Evolutionary conservation across 768 basidiomycete genomes (phyloP), one percentile per base, ranked within the genome.

Genomic region (Plicaturopsis crispa): DNA sequence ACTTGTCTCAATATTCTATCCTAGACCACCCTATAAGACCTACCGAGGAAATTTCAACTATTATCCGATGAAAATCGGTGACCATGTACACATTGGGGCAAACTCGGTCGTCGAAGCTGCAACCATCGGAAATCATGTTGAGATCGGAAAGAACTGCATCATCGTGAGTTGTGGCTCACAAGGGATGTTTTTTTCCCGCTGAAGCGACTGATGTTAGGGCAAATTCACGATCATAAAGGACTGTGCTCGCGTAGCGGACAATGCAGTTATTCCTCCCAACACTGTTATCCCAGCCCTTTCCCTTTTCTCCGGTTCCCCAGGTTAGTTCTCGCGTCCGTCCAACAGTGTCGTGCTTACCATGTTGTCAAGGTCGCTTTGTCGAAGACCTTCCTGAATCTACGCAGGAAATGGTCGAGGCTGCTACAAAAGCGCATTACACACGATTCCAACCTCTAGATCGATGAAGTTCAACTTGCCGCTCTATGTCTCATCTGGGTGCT

Each of bases 221-320:
- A 92, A 96, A 58, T 96, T 98, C 51, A 82, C 84, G 0, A 92
- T 94, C 41, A 92, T 97, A 58, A 96, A 97, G 55, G 94, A 98
- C 53, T 93, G 92, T 48, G 88, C 85, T 3, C 80, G 77, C 43
- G 80, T 99, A 17, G 82, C 83, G 20, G 93, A 97, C 56, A 84
- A 85, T 47, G 86, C 90, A 0, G 77, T 98, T 24, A 64, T 98
- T 11, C 88, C 93, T 2, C 84, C 91, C 3, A 92, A 89, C 40
- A 92, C 91, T 1, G 90, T 97, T 34, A 78, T 98, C 7, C 92
- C 94, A 1, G 87, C 90, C 2, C 61, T 97, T 42, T 74, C 90
- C 0, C 63, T 84, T 4, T 97, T 93, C 59, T 60, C 77, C 12
- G 96, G 94, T 6, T 90, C 87, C 28, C 94, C 96, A 59, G 92